Evolutionary conservation across 345 rosid genomes (phyloP).

Genomic region (Ceriops decandra): DNA sequence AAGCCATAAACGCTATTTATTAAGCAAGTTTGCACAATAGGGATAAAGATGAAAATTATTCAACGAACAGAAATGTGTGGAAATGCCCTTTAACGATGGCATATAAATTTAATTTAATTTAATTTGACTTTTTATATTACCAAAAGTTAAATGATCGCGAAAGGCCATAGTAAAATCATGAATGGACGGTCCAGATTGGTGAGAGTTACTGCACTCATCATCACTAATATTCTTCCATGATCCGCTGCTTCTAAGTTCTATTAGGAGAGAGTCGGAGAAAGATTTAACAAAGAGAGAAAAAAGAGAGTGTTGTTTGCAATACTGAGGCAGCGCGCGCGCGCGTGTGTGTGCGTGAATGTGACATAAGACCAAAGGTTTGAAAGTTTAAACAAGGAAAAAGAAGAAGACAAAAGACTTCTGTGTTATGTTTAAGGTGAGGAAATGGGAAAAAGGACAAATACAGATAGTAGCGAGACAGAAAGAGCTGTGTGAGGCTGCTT

Average conservation of each 20-base stretch:
- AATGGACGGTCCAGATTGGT: constrained; percentile 8
- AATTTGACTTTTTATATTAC: neutral
- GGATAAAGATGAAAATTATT: too few species aligned
- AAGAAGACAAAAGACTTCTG: constrained; percentile 11
- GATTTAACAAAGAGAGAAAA: neutral
- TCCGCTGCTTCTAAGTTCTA: neutral
- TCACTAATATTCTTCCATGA: neutral
- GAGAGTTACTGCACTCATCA: too few species aligned
- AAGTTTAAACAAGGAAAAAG: neutral
- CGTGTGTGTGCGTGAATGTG: too few species aligned
- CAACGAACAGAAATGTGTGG: too few species aligned
- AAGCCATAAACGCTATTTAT: neutral
- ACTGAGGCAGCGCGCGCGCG: too few species aligned
- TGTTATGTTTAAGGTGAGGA: constrained; percentile 16
- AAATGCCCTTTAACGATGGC: neutral
- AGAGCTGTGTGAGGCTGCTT: neutral
- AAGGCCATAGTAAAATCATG: neutral
- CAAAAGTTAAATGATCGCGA: neutral
- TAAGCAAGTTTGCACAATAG: too few species aligned
- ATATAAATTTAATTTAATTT: neutral
- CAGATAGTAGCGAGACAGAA: constrained; percentile 20
- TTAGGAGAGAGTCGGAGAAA: neutral
- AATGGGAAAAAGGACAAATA: constrained; percentile 32
- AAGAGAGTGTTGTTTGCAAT: too few species aligned
- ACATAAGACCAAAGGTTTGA: neutral